Base-by-base conservation (phyloP, 169 alveolate species). In the Plasmodium vinckei region DNA sequence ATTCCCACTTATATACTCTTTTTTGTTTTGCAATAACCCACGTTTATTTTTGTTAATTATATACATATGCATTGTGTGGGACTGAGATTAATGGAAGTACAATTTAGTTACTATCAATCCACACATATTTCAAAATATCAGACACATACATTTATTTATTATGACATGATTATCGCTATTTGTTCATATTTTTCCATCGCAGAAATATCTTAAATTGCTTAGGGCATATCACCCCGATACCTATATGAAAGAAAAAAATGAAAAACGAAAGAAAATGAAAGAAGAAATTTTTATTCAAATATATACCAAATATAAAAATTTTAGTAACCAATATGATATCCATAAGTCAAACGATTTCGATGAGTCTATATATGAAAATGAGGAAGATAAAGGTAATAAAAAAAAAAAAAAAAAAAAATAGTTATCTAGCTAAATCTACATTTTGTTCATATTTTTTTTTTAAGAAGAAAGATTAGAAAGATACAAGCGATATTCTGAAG, bases 141-240 rank as follows among this genome's bases (percentile, higher is more conserved):
- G 42, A 33, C 42, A 33, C 7, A 33, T 33, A 33, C 3, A 33
- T 33, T 33, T 27, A 27, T 27, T 27, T 33, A 33, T 33, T 33
- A 33, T 33, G 42, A 33, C 7, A 33, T 0, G 0, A 33, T 33
- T 33, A 33, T 33, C 42, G 7, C 42, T 33, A 4, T 33, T 33
- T 33, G 42, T 33, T 33, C 42, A 33, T 33, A 33, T 33, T 33
- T 33, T 33, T 33, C 7, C 7, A 33, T 47, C 4, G 12, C 53
- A 75, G 88, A 75, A 75, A 65, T 75, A 61, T 23, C 65, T 75
- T 19, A 75, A 75, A 47, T 33, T 75, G 47, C 73, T 75, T n/a
- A 63, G 53, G 33, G 44, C 10, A 15, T 56, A 75, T 42, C 88
- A 75, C 25, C 88, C 88, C 1, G 88, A 75, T 56, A 63, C 67